These are phyloP conservation scores for Suhomyces faveliae DNA, from an alignment of 805 yeast genomes.

Conservation along the genomic window DNA sequence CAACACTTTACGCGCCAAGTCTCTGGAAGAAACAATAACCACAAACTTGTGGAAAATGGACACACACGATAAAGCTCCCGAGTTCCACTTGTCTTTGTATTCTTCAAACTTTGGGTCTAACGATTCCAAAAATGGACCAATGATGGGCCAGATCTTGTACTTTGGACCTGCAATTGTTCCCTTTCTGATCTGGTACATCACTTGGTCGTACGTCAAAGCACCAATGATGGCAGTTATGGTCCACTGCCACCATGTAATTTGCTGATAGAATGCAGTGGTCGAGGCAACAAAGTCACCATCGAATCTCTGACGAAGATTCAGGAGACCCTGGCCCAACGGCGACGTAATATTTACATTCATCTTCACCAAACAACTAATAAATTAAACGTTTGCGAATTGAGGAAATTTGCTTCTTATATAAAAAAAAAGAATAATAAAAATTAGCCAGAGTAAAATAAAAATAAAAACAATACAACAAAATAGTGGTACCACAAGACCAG, in stretches of 20 bases:
- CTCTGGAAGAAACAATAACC: constrained; percentile 86
- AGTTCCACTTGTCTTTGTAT: constrained; percentile 88
- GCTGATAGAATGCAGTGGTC: constrained; percentile 16
- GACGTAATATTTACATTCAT: constrained; percentile 5
- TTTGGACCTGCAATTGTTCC: constrained; percentile 90
- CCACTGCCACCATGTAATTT: constrained; percentile 55
- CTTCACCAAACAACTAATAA: neutral
- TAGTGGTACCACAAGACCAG: neutral
- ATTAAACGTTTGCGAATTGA: neutral
- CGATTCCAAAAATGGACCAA: constrained; percentile 94
- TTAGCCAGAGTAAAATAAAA: neutral
- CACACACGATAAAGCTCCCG: constrained; percentile 94
- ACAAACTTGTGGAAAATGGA: constrained; percentile 98
- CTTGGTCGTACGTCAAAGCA: constrained; percentile 64
- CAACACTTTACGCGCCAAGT: constrained; percentile 81
- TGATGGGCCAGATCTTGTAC: constrained; percentile 87
- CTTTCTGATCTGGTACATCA: constrained; percentile 75
- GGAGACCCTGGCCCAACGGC: constrained; percentile 6
- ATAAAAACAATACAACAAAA: neutral
- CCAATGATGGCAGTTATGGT: constrained; percentile 46
- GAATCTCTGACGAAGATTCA: constrained; percentile 1
- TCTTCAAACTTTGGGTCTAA: constrained; percentile 95
- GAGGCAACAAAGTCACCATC: constrained; percentile 9
- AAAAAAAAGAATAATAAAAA: neutral
- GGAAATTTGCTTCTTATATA: neutral